Evolutionary conservation across 805 yeast genomes (phyloP).

Genomic region (Ogataea corticis): DNA sequence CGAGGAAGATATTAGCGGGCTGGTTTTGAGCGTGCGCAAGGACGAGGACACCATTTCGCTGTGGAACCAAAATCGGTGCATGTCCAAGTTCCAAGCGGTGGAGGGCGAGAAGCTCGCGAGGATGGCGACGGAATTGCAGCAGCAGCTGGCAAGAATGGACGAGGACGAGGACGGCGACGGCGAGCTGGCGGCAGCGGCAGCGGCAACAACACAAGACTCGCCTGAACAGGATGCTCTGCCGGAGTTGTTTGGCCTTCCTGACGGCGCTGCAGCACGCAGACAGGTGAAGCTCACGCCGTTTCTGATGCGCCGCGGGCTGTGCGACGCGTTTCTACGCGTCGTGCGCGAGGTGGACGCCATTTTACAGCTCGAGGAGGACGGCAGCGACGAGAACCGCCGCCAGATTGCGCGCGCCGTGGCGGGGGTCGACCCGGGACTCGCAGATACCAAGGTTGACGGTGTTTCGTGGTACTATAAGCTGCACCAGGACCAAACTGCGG

Average conservation of each 20-base stretch:
- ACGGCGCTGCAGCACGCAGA: slow-evolving; percentile 8
- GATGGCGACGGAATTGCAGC: slow-evolving; percentile 8
- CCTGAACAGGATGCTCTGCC: neutral
- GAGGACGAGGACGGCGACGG: neutral
- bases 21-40: slow-evolving; percentile 57
- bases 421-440: slow-evolving; percentile 37
- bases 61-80: slow-evolving; percentile 58
- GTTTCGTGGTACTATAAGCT: slow-evolving; percentile 48
- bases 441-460: slow-evolving; percentile 42
- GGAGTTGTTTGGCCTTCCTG: neutral
- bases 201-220: neutral
- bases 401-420: slow-evolving; percentile 22
- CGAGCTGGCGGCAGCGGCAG: slow-evolving; percentile 4
- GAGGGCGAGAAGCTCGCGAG: slow-evolving; percentile 12
- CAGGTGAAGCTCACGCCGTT: slow-evolving; percentile 40
- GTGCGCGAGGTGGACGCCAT: slow-evolving; percentile 50
- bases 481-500: slow-evolving; percentile 37
- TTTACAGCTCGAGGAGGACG: slow-evolving; percentile 32
- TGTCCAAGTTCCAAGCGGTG: slow-evolving; percentile 26
- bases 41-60: slow-evolving; percentile 60
- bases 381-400: neutral
- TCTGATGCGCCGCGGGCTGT: slow-evolving; percentile 44
- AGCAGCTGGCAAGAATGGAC: slow-evolving; percentile 10
- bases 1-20: slow-evolving; percentile 55
- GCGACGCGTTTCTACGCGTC: slow-evolving; percentile 46